Percentiles rank a stretch among this genome's conserved stretches.
phyloP scores from a whole-genome alignment of 805 yeast genomes.

The Teunomyces funiuensis region DNA sequence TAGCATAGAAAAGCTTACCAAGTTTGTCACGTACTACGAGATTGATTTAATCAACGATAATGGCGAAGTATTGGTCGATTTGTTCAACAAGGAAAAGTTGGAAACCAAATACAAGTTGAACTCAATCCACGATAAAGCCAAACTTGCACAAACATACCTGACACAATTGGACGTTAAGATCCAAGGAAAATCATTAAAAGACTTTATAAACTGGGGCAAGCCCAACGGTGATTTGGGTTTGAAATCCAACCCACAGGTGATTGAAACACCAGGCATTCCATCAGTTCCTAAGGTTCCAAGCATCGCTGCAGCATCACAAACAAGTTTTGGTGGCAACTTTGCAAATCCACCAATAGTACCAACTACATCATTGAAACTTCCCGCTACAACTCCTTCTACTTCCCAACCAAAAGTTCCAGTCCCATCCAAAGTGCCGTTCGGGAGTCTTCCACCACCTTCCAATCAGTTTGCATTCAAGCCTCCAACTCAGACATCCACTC shows the following conservation, averaged over 20 bases:
- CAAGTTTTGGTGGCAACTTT: background rate
- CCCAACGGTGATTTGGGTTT: conserved; percentile 28
- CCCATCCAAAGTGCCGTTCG: background rate
- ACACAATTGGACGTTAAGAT: conserved; percentile 28
- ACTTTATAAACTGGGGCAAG: conserved; percentile 35
- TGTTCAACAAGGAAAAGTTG: conserved; percentile 43
- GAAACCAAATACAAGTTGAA: conserved; percentile 39
- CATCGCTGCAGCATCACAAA: too few species aligned
- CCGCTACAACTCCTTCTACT: background rate
- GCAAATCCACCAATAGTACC: background rate
- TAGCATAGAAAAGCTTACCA: conserved; percentile 47
- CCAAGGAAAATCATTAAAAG: conserved; percentile 20
- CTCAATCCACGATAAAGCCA: conserved; percentile 40
- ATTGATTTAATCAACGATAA: conserved; percentile 39
- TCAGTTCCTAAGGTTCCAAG: background rate
- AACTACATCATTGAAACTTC: background rate
- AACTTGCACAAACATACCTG: conserved; percentile 35
- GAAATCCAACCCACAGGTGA: conserved; percentile 7
- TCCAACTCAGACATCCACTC: background rate
- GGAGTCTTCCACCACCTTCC: background rate
- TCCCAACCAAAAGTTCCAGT: background rate
- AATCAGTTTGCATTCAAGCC: background rate
- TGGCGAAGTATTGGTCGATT: conserved; percentile 33
- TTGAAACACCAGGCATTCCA: conserved; percentile 1
- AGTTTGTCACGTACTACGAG: conserved; percentile 65